Base-by-base conservation (phyloP, 106 monocot genomes). In the Allium cepa region DNA sequence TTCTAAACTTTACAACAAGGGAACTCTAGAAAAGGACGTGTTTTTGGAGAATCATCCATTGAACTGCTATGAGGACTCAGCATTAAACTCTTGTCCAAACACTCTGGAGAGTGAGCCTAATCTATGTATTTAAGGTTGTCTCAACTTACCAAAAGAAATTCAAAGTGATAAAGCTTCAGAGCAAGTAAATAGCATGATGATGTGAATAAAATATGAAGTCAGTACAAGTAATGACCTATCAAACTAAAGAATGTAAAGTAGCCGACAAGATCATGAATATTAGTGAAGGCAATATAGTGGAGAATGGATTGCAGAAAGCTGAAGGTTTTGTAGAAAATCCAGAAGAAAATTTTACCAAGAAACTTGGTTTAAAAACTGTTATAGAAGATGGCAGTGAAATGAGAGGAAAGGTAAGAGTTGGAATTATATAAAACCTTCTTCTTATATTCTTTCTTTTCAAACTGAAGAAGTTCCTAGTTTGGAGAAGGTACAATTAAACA, bases 331-430 rank as follows among this genome's bases (percentile, higher is more conserved):
- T 11, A 62, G 45, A 45, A 62, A 11, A 46, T 60, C 5, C 60
- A 17, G 13, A 26, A 27, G 60, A 60, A 59, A 62, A 62, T 28
- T 27, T 13, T 62, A 64, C 47, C 16, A 17, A 64, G 72, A 45
- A 13, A 46, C 3, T 9, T 15, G 8, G 17, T 14, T 17, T 26
- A 17, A 36, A 69, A 36, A 22, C 12, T 45, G 26, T 13, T 27
- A 46, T 55, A 69, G 62, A 28, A 72, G 52, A 64, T 46, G 55
- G 17, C 53, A 22, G 27, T 50, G 73, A 47, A 56, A 46, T 18
- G 17, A 46, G 5, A 64, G 17, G 11, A 36, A 56, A 71, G 71
- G 59, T 59, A 46, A 59, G 46, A 49, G 22, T 22, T 22, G 22
- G 22, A 22, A 22, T 22, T 22, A 22, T 22, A 22, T 22, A 22